A percentile compares a stretch with the other conserved stretches of the same genome.
Conservation (phyloP, 1,284 basidiomycete species). For the Cutaneotrichosporon curvatum region DNA sequence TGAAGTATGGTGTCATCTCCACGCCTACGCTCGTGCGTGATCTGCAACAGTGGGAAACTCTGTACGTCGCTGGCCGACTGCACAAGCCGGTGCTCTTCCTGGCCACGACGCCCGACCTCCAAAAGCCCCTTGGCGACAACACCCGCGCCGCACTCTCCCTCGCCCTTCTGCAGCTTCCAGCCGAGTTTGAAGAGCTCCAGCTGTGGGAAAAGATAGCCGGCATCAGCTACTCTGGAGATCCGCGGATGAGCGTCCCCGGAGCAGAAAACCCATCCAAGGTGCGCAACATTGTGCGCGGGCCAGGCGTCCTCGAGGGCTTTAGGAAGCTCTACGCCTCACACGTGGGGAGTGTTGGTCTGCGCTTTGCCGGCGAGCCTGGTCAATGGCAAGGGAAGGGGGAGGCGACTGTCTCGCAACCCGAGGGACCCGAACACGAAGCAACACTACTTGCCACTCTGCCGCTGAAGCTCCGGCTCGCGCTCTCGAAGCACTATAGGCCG, state of each 20-base stretch:
- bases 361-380: constrained; percentile 17
- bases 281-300: constrained; percentile 79
- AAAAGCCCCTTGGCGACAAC: constrained; percentile 87
- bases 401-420: neutral
- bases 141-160: constrained; percentile 79
- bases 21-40: constrained; percentile 83
- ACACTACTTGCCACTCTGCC: constrained; percentile 71
- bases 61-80: constrained; percentile 93
- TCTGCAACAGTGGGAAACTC: constrained; percentile 81
- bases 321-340: constrained; percentile 76
- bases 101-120: constrained; percentile 78
- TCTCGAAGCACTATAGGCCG: constrained; percentile 21
- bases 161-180: constrained; percentile 60
- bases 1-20: constrained; percentile 97
- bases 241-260: constrained; percentile 79
- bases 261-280: constrained; percentile 93
- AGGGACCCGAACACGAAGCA: constrained; percentile 52
- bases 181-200: constrained; percentile 62
- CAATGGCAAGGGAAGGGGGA: constrained; percentile 34
- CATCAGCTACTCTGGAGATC: constrained; percentile 77
- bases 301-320: constrained; percentile 65
- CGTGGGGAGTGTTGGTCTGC: constrained; percentile 53
- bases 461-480: constrained; percentile 48
- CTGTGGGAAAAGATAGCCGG: constrained; percentile 81
- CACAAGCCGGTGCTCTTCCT: constrained; percentile 92